Conservation (phyloP, 164 flowering plant species). For the Stephania japonica region DNA sequence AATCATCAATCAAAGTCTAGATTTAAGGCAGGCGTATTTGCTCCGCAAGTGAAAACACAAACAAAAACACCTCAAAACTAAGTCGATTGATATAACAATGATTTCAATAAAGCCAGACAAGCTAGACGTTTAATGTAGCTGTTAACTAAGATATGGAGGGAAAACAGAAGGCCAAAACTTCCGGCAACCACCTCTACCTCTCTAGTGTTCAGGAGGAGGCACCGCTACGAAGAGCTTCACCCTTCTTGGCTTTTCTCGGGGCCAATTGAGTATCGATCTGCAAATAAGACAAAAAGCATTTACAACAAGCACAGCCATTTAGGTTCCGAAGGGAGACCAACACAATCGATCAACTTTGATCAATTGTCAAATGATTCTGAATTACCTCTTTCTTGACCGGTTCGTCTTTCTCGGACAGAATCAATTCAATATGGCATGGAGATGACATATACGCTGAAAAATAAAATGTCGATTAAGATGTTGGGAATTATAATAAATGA, state of each 20-base stretch:
- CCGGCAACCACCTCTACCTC: not conserved
- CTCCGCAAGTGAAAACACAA: not conserved
- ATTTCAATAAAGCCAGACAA: not conserved
- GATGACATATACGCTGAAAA: slow-evolving; percentile 86
- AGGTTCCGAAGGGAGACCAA: not conserved
- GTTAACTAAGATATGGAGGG: not conserved
- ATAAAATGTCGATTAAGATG: not conserved
- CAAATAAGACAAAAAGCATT: slow-evolving; percentile 12
- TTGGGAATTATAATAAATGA: not conserved
- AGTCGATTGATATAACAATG: not conserved
- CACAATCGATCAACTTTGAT: not conserved
- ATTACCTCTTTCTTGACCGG: slow-evolving; percentile 81
- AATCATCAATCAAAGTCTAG: not conserved
- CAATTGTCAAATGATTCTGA: not conserved
- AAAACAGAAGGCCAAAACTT: not conserved
- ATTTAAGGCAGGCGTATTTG: not conserved
- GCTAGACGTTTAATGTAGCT: not conserved
- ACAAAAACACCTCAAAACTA: not conserved
- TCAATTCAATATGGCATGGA: slow-evolving; percentile 90
- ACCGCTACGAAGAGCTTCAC: slow-evolving; percentile 40
- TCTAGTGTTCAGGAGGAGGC: slow-evolving; percentile 36
- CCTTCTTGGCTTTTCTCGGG: slow-evolving; percentile 45
- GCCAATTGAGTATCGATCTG: slow-evolving; percentile 79
- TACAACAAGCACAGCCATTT: not conserved
- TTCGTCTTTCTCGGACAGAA: slow-evolving; percentile 82